phyloP scores from a whole-genome alignment of 805 yeast genomes.

The Phaffomyces thermotolerans region DNA sequence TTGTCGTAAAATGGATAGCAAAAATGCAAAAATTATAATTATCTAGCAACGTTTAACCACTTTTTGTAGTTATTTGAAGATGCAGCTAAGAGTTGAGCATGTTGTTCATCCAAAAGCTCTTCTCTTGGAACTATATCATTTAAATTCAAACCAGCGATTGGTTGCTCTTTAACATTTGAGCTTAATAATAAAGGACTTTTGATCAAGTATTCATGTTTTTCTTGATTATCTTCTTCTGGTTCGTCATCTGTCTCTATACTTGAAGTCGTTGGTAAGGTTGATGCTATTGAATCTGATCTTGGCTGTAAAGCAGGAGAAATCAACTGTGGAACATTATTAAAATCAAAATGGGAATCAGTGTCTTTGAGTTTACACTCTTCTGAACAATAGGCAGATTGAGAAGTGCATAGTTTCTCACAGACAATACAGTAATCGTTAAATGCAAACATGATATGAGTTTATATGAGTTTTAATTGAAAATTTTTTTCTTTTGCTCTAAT shows the following conservation, averaged over 20 bases:
- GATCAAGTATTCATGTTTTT: constrained; percentile 21
- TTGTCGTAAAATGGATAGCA: background rate
- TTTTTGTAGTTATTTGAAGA: constrained; percentile 25
- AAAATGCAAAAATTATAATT: background rate
- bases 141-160: constrained; percentile 21
- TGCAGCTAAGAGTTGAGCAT: constrained; percentile 19
- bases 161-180: constrained; percentile 19
- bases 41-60: constrained; percentile 22
- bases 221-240: constrained; percentile 4
- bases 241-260: constrained; percentile 12
- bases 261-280: background rate
- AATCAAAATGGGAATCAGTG: constrained; percentile 19
- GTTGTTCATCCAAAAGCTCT: constrained; percentile 11
- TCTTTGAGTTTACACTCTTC: constrained; percentile 33
- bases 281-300: constrained; percentile 19
- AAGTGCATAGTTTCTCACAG: constrained; percentile 44
- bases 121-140: constrained; percentile 19
- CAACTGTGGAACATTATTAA: constrained; percentile 23
- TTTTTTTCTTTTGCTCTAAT: too few relatives aligned
- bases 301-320: constrained; percentile 26
- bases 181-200: constrained; percentile 22
- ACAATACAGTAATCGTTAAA: constrained; percentile 50
- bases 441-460: constrained; percentile 24
- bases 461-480: too few relatives aligned
- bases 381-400: constrained; percentile 40